These are phyloP conservation scores for Diaporthe ilicicola DNA, from an alignment of 2,329 filamentous ascomycete genomes.

Conservation along the genomic window DNA sequence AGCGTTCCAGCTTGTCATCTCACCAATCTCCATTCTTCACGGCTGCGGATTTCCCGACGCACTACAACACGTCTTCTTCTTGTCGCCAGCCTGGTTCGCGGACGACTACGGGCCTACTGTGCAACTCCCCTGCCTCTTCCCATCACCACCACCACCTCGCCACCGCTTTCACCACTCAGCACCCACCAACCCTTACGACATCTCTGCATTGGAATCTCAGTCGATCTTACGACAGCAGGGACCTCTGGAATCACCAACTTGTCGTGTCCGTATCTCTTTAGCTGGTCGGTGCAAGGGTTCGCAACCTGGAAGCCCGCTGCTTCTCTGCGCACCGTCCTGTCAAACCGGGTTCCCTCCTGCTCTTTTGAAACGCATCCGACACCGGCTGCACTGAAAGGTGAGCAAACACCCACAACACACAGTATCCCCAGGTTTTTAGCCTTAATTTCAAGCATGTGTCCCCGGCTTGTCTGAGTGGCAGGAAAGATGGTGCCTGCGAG, in stretches of 20 bases:
- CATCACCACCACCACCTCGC: neutral
- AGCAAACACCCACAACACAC: slow-evolving; percentile 10
- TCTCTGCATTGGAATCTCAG: neutral
- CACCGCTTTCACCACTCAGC: neutral
- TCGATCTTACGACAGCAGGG: neutral
- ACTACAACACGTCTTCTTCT: slow-evolving; percentile 14
- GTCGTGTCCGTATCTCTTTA: neutral
- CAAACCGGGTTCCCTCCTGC: slow-evolving; percentile 28
- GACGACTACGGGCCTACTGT: neutral
- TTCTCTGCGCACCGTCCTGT: slow-evolving; percentile 1
- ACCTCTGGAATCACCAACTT: neutral
- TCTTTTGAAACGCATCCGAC: slow-evolving; percentile 37
- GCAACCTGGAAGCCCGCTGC: neutral
- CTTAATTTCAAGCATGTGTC: slow-evolving; percentile 4
- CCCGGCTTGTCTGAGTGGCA: neutral
- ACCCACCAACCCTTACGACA: neutral
- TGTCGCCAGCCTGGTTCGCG: neutral
- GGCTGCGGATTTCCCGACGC: neutral
- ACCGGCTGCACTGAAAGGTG: slow-evolving; percentile 32
- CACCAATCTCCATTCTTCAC: slow-evolving; percentile 28
- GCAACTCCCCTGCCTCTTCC: neutral
- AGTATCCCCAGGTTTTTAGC: slow-evolving; percentile 14
- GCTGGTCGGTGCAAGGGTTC: neutral
- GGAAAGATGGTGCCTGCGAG: neutral
- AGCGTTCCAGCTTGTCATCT: slow-evolving; percentile 25